phyloP scores from a whole-genome alignment of 2,329 filamentous ascomycete species.

The Monosporascus sp. region DNA sequence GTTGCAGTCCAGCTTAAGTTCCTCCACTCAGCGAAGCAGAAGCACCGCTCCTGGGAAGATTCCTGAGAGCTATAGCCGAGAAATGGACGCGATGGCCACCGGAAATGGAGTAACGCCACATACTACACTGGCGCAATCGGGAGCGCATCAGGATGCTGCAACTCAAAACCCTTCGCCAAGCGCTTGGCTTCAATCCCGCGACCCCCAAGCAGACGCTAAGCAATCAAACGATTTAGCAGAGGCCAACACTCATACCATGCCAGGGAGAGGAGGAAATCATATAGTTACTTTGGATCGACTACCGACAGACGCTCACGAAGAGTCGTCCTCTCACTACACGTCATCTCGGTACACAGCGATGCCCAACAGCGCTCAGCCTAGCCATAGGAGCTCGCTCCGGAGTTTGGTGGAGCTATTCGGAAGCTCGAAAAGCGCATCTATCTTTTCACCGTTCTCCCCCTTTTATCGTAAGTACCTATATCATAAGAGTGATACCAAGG shows the following conservation, averaged over 20 bases:
- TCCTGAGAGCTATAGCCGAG: constrained; percentile 2
- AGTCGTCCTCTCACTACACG: constrained; percentile 17
- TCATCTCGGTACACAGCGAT: constrained; percentile 21
- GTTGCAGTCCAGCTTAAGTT: constrained; percentile 12
- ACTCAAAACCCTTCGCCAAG: not conserved
- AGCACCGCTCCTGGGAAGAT: constrained; percentile 7
- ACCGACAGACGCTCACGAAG: constrained; percentile 5
- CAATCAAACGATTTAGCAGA: not conserved
- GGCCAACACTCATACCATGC: not conserved
- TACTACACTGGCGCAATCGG: not conserved
- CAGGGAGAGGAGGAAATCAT: constrained; percentile 4
- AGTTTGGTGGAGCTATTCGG: constrained; percentile 11
- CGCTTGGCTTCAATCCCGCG: not conserved
- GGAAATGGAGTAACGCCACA: not conserved
- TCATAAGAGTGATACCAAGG: not conserved
- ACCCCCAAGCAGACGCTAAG: not conserved
- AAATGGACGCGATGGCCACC: not conserved
- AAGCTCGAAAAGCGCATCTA: constrained; percentile 3
- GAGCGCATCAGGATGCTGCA: not conserved
- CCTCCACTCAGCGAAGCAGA: constrained; percentile 15
- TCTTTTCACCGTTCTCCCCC: constrained; percentile 5
- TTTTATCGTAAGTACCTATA: constrained; percentile 13
- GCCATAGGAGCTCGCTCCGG: constrained; percentile 12
- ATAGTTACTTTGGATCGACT: not conserved
- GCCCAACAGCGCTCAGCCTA: constrained; percentile 16